Base-by-base conservation (phyloP, 1,284 basidiomycete genomes). In the Cryptococcus sp. region DNA sequence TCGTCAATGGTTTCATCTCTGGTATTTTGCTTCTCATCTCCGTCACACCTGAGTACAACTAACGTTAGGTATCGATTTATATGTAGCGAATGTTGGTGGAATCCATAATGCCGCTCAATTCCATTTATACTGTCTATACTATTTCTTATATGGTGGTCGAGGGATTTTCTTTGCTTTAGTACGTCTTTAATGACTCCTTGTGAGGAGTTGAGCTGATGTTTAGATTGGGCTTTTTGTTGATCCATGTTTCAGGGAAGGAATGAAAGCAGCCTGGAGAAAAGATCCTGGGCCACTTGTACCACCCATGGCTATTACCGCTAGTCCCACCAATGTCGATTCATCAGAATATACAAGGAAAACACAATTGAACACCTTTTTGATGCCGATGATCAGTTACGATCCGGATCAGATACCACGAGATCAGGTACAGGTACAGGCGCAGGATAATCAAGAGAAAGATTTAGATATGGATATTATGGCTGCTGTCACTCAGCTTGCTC, bases 1-100 rank as follows among this genome's bases (percentile, higher is more conserved):
- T 66, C 24, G 53, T 64, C 39, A 66, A 64, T 48, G 48, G 49
- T 19, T 37, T 64, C 36, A 56, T 66, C 14, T 57, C 59, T 4
- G 51, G 62, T 61, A 25, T 56, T 55, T 49, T 5, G 24, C 18
- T 40, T n/a, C 7, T 40, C 4, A 4, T 19, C 41, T 19, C 10
- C 23, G 41, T 41, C 39, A 10, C 39, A 41, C 41, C 10, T 43
- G 19, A 24, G 5, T 10, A 43, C 4, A 21, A 10, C 7, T 28
- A 31, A 48, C 23, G 22, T 7, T 24, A 58, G 56, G 40, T 19
- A 53, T 46, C 9, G 56, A 58, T 48, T 23, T 58, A 21, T 55
- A 49, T 31, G 49, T 58, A 10, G 44, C 56, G 5, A 34, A 28
- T 18, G 21, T 42, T 19, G 53, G 53, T 5, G 56, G 56, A 9